Evolutionary conservation across 2,329 filamentous ascomycete genomes (phyloP), one percentile per base, ranked within the genome.

Genomic region (Nemania bipapillata): DNA sequence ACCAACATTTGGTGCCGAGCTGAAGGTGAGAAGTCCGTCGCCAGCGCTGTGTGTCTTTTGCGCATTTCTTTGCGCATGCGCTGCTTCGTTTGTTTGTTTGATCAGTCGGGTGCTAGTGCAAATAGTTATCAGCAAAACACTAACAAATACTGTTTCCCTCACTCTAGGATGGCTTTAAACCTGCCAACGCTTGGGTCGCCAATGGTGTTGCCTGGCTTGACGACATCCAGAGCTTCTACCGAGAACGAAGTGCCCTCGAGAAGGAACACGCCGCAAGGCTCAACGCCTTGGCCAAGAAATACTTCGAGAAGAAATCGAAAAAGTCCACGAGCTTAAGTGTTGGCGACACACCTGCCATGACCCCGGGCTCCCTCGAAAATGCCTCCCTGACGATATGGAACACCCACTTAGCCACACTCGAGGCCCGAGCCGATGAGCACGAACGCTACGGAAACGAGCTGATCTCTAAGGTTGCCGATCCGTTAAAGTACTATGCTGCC

Each of bases 361-460:
- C 96, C 2, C 96, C 96, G 1, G 96, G 96, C 1, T 98, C 95
- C 37, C 87, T 99, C 61, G 96, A 99, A 81, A 96, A 94, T 79
- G 96, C 96, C 61, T 98, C 95, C 24, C 88, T 99, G 79, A 98
- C 95, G 28, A 99, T 95, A 61, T 99, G 96, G 96, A 91, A 93
- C 12, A 96, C 94, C 3, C 96, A 98, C 80, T 87, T 99, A 62
- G 94, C 89, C 32, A 96, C 94, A 0, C 86, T 98, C 73, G 96
- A 99, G 81, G 88, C 90, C 50, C 89, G 94, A 74, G 96, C 96
- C 47, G 87, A 89, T 70, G 95, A 98, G 80, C 94, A 97, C 81
- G 95, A 97, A 74, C 88, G 89, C 73, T 97, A 92, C 79, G 91
- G 90, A 45, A 90, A 88, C 69, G 92, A 95, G 66, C 85, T 99